Evolutionary conservation across 192 early-diverging fungal genomes (phyloP).

Genomic region (Coemansia sp.): DNA sequence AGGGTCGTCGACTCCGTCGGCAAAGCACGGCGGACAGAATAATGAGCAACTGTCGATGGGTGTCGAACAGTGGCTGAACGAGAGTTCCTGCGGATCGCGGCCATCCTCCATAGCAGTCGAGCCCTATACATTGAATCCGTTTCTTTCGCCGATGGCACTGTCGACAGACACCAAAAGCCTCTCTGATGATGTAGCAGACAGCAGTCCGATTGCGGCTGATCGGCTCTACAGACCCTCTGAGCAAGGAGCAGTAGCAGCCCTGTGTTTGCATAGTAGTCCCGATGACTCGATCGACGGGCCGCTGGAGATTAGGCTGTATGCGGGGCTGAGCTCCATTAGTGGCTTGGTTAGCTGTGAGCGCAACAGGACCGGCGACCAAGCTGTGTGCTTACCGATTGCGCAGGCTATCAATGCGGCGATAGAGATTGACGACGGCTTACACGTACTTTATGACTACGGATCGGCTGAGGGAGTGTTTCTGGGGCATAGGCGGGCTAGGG

Average conservation of each 20-base stretch:
- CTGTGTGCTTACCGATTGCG: background rate
- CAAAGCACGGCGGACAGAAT: background rate
- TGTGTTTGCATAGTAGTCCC: background rate
- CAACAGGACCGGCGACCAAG: background rate
- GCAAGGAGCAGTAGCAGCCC: slow-evolving; percentile 3
- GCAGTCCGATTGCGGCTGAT: slow-evolving; percentile 21
- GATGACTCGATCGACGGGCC: slow-evolving; percentile 5
- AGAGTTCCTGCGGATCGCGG: background rate
- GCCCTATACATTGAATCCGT: background rate
- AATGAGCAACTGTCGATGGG: background rate
- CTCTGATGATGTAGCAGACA: background rate
- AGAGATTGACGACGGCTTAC: slow-evolving; percentile 25
- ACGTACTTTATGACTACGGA: slow-evolving; percentile 12
- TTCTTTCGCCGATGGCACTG: background rate
- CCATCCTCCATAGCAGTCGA: background rate
- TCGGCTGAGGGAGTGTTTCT: slow-evolving; percentile 12
- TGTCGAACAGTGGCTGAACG: background rate
- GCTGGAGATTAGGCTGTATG: slow-evolving; percentile 3
- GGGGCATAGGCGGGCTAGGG: slow-evolving; percentile 15
- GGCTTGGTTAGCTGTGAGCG: background rate
- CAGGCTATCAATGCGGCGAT: slow-evolving; percentile 5
- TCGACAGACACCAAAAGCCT: background rate
- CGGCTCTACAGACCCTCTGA: slow-evolving; percentile 11
- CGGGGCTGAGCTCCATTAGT: slow-evolving; percentile 1
- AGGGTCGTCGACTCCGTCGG: background rate